phyloP scores from a whole-genome alignment of 2,329 filamentous ascomycete genomes.

The Sordariomycetes sp. region DNA sequence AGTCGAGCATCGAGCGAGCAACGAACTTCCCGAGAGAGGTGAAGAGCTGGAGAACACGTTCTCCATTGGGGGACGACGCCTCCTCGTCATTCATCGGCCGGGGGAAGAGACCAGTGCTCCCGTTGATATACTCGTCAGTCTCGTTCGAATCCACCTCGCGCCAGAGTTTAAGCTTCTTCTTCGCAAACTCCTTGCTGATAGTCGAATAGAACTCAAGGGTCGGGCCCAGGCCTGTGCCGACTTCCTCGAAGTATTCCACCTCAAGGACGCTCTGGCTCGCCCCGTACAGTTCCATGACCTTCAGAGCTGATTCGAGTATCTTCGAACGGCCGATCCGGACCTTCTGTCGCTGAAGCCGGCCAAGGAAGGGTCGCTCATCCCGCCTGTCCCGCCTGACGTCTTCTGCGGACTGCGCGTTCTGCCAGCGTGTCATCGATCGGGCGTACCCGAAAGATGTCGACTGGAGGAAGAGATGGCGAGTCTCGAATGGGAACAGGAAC shows the following conservation, averaged over 20 bases:
- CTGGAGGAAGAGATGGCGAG: constrained; percentile 89
- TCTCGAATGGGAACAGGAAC: constrained; percentile 97
- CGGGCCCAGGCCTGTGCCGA: constrained; percentile 88
- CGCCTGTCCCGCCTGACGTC: constrained; percentile 74
- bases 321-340: constrained; percentile 94
- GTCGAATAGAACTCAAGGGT: constrained; percentile 97
- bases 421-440: constrained; percentile 94
- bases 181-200: constrained; percentile 92
- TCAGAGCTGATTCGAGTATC: constrained; percentile 91
- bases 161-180: constrained; percentile 96
- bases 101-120: constrained; percentile 78
- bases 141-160: constrained; percentile 73
- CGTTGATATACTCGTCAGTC: constrained; percentile 72
- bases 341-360: constrained; percentile 87
- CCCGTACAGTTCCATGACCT: constrained; percentile 98
- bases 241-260: constrained; percentile 98
- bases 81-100: constrained; percentile 79
- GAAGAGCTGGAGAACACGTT: constrained; percentile 80
- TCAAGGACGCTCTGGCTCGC: constrained; percentile 93
- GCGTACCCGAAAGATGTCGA: constrained; percentile 98
- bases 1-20: constrained; percentile 95
- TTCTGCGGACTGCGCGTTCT: constrained; percentile 75
- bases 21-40: constrained; percentile 95
- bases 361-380: constrained; percentile 85
- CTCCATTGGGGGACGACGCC: constrained; percentile 63